A percentile compares a stretch with the other conserved stretches of the same genome.
These are phyloP conservation scores for Yamadazyma triangularis DNA, from an alignment of 1,139 yeast genomes.

Conservation along the genomic window DNA sequence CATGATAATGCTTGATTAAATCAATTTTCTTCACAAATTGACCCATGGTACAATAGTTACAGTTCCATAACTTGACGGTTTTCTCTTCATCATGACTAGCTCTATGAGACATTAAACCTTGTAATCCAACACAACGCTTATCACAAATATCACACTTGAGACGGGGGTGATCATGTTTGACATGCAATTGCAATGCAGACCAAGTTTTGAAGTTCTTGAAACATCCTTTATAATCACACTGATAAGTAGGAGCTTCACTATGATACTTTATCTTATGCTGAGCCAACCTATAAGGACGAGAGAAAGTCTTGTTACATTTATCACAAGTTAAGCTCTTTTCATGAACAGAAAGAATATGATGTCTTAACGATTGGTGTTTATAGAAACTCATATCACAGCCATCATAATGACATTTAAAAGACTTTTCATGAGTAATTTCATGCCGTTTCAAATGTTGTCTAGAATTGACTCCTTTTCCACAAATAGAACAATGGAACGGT, in stretches of 20 bases:
- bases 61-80: slow-evolving; percentile 57
- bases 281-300: slow-evolving; percentile 56
- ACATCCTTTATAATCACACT: slow-evolving; percentile 63
- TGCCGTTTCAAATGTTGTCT: slow-evolving; percentile 82
- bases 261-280: slow-evolving; percentile 63
- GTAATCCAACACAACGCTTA: slow-evolving; percentile 69
- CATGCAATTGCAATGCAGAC: slow-evolving; percentile 72
- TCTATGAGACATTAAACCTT: slow-evolving; percentile 72
- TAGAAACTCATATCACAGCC: slow-evolving; percentile 66
- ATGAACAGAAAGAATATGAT: slow-evolving; percentile 66
- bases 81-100: slow-evolving; percentile 43
- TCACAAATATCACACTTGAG: slow-evolving; percentile 64
- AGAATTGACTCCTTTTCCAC: slow-evolving; percentile 83
- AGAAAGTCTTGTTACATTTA: slow-evolving; percentile 56
- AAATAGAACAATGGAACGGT: slow-evolving; percentile 70
- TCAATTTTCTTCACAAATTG: slow-evolving; percentile 32
- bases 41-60: slow-evolving; percentile 44
- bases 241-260: slow-evolving; percentile 49
- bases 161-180: slow-evolving; percentile 70
- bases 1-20: slow-evolving; percentile 39
- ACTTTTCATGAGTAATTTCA: slow-evolving; percentile 69
- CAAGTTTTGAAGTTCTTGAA: slow-evolving; percentile 61
- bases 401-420: slow-evolving; percentile 58
- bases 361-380: slow-evolving; percentile 74
- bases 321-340: slow-evolving; percentile 48